Evolutionary conservation across 1,284 basidiomycete species (phyloP), one percentile per base, ranked within the genome.

Genomic region (Puccinia brachypodii): DNA sequence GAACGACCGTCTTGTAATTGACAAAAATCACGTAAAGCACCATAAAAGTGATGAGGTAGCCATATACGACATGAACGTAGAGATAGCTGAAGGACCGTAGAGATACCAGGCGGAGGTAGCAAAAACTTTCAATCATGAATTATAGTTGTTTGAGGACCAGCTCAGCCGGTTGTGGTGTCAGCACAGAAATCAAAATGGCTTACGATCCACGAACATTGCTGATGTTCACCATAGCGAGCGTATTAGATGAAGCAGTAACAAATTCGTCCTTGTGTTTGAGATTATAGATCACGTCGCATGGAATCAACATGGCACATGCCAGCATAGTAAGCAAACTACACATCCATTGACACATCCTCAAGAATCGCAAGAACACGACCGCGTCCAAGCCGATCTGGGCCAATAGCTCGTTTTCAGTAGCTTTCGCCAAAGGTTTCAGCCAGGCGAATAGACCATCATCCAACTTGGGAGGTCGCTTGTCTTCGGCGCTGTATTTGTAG

Each of bases 341-440:
- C 56, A 94, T 88, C 89, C 90, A 91, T 36, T 95, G 91, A 85
- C 93, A 90, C 88, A 99, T 91, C 83, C 95, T 91, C 38, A 93
- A 89, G 87, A 99, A 98, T 31, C 96, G 92, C 25, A 99, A 90
- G 87, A 94, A 99, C 16, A 93, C 90, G 73, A 95, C 92, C 0
- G 96, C 96, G 86, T 99, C 97, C 28, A 98, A 90, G 22, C 89
- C 96, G 85, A 98, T 90, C 86, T 96, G 95, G 84, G 93, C 91
- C 42, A 98, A 89, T 64, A 98, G 90, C 84, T 95, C 92, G 38
- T 92, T 91, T 87, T 99, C 96, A 84, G 92, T 92, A 40, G 92
- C 92, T 83, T 91, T 90, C 73, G 95, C 85, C 28, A 98, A 90
- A 1, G 96, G 96, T 31, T 92, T 91, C 0, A 98, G 88, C 96